Evolutionary conservation across 208 protist genomes (phyloP).

Genomic region (Leishmania turanica): DNA sequence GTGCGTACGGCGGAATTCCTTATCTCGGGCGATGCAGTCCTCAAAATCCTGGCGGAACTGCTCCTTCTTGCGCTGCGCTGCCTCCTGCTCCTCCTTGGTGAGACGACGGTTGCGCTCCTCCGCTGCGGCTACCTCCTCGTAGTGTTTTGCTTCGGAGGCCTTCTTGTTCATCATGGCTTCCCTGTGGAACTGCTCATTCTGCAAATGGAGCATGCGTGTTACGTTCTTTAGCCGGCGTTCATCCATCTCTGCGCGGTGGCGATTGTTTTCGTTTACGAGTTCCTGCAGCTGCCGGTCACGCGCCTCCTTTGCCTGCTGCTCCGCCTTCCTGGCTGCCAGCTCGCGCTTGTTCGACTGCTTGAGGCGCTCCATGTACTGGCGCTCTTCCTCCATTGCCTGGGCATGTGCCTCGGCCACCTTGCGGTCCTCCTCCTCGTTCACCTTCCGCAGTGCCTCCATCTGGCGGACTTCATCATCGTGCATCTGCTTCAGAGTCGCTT

Average conservation of each 20-base stretch:
- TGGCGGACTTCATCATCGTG: constrained; percentile 52
- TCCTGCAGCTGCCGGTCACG: constrained; percentile 51
- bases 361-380: constrained; percentile 67
- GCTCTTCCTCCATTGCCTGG: constrained; percentile 44
- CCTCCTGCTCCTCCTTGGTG: constrained; percentile 55
- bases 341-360: constrained; percentile 66
- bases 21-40: constrained; percentile 66
- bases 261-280: constrained; percentile 54
- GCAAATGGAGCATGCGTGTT: constrained; percentile 53
- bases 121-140: constrained; percentile 51
- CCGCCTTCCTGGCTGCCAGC: constrained; percentile 47
- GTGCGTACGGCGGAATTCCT: constrained; percentile 67
- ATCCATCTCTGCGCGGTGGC: constrained; percentile 61
- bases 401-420: constrained; percentile 46
- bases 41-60: constrained; percentile 75
- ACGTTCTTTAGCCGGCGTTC: constrained; percentile 62
- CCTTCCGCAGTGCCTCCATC: constrained; percentile 44
- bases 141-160: constrained; percentile 41
- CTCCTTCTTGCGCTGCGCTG: constrained; percentile 52
- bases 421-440: constrained; percentile 51
- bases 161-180: constrained; percentile 36
- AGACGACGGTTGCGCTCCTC: constrained; percentile 63
- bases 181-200: constrained; percentile 71
- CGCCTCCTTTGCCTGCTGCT: constrained; percentile 39
- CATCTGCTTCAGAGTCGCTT: constrained; percentile 52